phyloP scores from a whole-genome alignment of 768 basidiomycete species.

The Boletus vermiculosoides region DNA sequence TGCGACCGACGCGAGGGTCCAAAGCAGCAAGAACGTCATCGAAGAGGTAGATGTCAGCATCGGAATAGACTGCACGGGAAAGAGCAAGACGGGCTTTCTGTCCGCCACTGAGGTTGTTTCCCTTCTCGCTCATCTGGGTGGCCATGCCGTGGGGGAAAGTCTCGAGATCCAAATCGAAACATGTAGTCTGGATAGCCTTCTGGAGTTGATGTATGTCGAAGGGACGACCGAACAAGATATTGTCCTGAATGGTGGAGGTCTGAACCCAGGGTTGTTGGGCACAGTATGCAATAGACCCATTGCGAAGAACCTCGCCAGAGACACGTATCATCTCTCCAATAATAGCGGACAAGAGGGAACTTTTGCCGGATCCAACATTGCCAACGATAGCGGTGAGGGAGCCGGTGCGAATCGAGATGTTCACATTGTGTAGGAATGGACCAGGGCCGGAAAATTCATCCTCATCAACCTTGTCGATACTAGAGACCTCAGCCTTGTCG shows the following conservation, averaged over 20 bases:
- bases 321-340: slow-evolving; percentile 30
- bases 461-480: slow-evolving; percentile 8
- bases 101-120: slow-evolving; percentile 44
- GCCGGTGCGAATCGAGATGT: slow-evolving; percentile 20
- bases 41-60: slow-evolving; percentile 42
- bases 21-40: slow-evolving; percentile 49
- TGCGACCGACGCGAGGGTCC: slow-evolving; percentile 45
- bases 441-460: slow-evolving; percentile 7
- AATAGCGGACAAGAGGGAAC: slow-evolving; percentile 30
- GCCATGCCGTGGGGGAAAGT: slow-evolving; percentile 30
- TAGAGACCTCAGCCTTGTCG: slow-evolving; percentile 7
- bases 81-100: slow-evolving; percentile 50
- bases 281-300: slow-evolving; percentile 32
- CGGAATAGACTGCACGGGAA: slow-evolving; percentile 45
- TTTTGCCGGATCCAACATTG: slow-evolving; percentile 30
- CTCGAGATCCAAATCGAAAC: slow-evolving; percentile 31
- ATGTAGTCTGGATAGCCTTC: slow-evolving; percentile 27
- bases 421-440: slow-evolving; percentile 23
- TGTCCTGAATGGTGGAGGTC: slow-evolving; percentile 31
- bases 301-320: slow-evolving; percentile 23
- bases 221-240: slow-evolving; percentile 31
- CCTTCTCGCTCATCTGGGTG: slow-evolving; percentile 50
- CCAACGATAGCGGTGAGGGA: slow-evolving; percentile 30
- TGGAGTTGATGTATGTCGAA: slow-evolving; percentile 27
- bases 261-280: slow-evolving; percentile 35